Evolutionary conservation across 345 rosid species (phyloP), one percentile per base, ranked within the genome.

Genomic region (Citrus australasica): DNA sequence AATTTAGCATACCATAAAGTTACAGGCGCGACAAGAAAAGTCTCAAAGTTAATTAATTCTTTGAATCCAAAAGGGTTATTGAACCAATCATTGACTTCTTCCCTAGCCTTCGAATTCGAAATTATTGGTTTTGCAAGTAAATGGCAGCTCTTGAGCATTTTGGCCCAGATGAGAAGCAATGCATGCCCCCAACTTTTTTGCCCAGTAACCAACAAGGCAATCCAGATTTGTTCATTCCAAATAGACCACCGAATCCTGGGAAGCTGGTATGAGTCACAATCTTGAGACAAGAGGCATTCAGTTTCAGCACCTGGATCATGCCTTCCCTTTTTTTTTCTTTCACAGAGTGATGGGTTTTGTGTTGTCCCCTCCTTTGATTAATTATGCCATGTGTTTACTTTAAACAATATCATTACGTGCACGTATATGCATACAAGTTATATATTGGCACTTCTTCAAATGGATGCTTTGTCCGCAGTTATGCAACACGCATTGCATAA

Each of bases 281-380:
- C 38, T 30, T 53, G 74, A 53, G 42, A 53, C 74, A 53, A 30
- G 40, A 59, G 22, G 62, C 27, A 32, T 6, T 70, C 42, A 22
- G 19, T 5, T 32, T 58, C 38, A 14, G 46, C 71, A 51, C 71
- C 71, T 76, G 64, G 53, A 76, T 76, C 71, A 76, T 51, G 78
- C 48, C 13, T 75, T 35, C 33, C 25, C 9, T 10, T 38, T 9
- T 46, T 32, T 32, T 28, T 28, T 28, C 51, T 25, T 74, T 25
- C 9, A 27, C 58, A 8, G 35, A 61, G 19, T 64, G 7, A 51
- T 73, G 65, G 13, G 35, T 46, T 46, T 46, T 46, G 51, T 3
- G 51, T 46, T 46, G 51, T 46, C 51, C 51, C 51, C 17, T 13
- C 17, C 51, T 11, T 10, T 10, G 48, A 51, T 51, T 4, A 59